Base-by-base conservation (phyloP, 441 rosid species). In the Hura crepitans region DNA sequence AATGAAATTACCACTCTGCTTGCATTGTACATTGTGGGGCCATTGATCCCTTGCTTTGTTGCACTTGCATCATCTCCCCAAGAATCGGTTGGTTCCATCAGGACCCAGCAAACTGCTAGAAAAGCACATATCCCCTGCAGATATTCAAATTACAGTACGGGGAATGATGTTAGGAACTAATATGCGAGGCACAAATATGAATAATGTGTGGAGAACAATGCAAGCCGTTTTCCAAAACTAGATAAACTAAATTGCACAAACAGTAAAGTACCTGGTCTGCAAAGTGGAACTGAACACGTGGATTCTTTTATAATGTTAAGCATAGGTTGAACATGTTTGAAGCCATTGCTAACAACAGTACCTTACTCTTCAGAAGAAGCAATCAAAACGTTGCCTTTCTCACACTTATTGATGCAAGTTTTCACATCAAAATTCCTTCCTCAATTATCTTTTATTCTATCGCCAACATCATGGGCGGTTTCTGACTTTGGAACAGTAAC, bases 51-150 rank as follows among this genome's bases (percentile, higher is more conserved):
- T 75, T 84, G 55, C 70, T 77, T 54, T 85, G 86, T 79, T 81
- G 57, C 90, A 88, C 81, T 86, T 94, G 81, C 90, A 91, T 97
- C 98, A 94, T 75, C 89, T 90, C 58, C 96, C 88, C 76, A 88
- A 71, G 76, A 83, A 85, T 76, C 85, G 72, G 37, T 77, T 85
- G 47, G 87, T 78, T 75, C 93, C 96, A 78, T 86, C 96, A n/a
- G 91, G 93, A 60, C 86, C 91, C 55, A 87, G 84, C 81, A 89
- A 72, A 73, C 92, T 92, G 59, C 87, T 72, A 43, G 96, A 83
- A 66, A 88, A 82, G 71, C 89, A 87, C 63, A 77, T 49, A 71
- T 82, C 83, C 62, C 90, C 92, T 85, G 73, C 70, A 66, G 47
- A 62, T 78, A 67, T 77, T 70, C 27, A 18, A 33, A 37, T 72